A percentile compares a stretch with the other conserved stretches of the same genome.
Conservation (phyloP, 495 filamentous ascomycete species). For the Lasiosphaeria miniovina region DNA sequence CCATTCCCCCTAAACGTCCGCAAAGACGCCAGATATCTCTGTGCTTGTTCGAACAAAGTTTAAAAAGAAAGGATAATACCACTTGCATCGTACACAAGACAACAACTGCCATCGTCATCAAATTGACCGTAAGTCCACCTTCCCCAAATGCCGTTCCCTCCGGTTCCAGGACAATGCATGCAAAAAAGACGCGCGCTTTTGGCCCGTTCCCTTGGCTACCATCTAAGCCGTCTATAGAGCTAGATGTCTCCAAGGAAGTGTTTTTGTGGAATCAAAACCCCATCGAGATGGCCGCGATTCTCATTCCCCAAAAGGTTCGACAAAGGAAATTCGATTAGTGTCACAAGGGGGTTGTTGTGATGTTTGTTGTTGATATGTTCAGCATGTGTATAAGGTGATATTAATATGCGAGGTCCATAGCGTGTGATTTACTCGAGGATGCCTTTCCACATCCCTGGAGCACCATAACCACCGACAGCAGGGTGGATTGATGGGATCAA, state of each 20-base stretch:
- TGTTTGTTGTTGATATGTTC: constrained; percentile 21
- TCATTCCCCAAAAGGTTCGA: constrained; percentile 12
- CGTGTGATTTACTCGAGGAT: constrained; percentile 40
- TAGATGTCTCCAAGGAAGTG: constrained; percentile 28
- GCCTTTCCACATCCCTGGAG: constrained; percentile 60
- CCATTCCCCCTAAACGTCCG: constrained; percentile 12
- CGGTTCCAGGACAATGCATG: constrained; percentile 35
- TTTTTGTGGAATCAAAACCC: constrained; percentile 20
- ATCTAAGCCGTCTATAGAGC: constrained; percentile 33
- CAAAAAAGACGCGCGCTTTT: constrained; percentile 29
- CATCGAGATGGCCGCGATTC: constrained; percentile 14
- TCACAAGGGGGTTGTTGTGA: constrained; percentile 23
- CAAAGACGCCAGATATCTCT: constrained; percentile 10
- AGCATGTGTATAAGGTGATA: constrained; percentile 17
- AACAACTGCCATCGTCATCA: constrained; percentile 19
- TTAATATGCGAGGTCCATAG: constrained; percentile 13
- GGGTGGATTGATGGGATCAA: constrained; percentile 38
- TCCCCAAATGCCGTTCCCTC: constrained; percentile 29
- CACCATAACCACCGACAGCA: constrained; percentile 41
- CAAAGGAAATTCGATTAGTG: constrained; percentile 31
- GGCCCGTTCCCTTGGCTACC: constrained; percentile 24
- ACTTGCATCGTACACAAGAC: constrained; percentile 30
- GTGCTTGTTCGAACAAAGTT: constrained; percentile 10
- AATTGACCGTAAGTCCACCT: constrained; percentile 20
- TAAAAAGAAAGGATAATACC: constrained; percentile 15